A percentile compares a stretch with the other conserved stretches of the same genome.
These are phyloP conservation scores for Alternaria infectoria DNA, from an alignment of 2,329 filamentous ascomycete species.

Conservation along the genomic window DNA sequence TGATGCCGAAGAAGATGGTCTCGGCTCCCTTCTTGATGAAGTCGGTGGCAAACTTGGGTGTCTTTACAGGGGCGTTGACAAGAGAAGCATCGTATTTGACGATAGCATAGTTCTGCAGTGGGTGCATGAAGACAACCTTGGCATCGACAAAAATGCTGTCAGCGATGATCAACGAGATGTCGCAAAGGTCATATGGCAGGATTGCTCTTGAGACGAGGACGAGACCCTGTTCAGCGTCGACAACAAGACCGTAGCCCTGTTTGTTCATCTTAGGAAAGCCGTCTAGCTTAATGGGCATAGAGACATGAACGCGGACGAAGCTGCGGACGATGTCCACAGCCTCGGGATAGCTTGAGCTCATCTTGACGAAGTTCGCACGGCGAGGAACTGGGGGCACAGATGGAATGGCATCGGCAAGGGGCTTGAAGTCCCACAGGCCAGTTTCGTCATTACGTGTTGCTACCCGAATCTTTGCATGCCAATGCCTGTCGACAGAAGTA, in stretches of 20 bases:
- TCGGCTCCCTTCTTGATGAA: conserved; percentile 91
- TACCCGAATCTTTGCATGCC: conserved; percentile 92
- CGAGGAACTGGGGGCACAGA: conserved; percentile 73
- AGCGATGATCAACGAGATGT: conserved; percentile 94
- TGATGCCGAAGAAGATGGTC: conserved; percentile 98
- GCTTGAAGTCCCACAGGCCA: conserved; percentile 92
- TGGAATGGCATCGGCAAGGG: conserved; percentile 81
- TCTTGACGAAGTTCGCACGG: conserved; percentile 88
- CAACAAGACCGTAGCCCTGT: conserved; percentile 95
- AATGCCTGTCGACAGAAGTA: conserved; percentile 91
- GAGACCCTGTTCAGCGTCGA: conserved; percentile 93
- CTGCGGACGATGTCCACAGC: conserved; percentile 94
- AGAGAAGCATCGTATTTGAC: conserved; percentile 92
- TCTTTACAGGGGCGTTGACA: conserved; percentile 92
- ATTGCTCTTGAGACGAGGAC: conserved; percentile 94
- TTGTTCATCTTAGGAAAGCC: conserved; percentile 96
- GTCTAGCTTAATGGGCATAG: conserved; percentile 94
- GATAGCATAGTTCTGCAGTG: conserved; percentile 94
- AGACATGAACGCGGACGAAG: conserved; percentile 91
- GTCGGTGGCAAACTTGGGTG: conserved; percentile 79
- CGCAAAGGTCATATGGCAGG: conserved; percentile 94
- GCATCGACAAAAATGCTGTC: conserved; percentile 94
- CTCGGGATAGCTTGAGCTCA: conserved; percentile 85
- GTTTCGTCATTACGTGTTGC: conserved; percentile 88
- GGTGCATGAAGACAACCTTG: conserved; percentile 94